phyloP scores from a whole-genome alignment of 2,329 filamentous ascomycete species.

The Aspergillus jensenii region DNA sequence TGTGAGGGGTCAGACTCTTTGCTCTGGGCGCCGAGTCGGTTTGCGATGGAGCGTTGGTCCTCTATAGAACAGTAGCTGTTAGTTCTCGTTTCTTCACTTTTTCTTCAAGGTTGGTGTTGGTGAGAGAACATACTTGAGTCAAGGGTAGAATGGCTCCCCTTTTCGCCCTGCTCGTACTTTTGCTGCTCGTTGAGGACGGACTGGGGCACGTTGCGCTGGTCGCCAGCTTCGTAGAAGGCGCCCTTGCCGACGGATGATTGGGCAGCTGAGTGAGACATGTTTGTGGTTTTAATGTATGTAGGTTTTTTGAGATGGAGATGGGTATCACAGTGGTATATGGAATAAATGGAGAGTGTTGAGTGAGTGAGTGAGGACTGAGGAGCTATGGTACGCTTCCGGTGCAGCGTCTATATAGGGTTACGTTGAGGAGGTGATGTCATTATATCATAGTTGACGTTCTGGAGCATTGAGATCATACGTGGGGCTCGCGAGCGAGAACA shows the following conservation, averaged over 20 bases:
- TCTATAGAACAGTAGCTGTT: conserved; percentile 24
- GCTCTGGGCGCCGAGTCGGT: conserved; percentile 40
- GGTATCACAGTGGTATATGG: not conserved
- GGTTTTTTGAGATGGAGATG: not conserved
- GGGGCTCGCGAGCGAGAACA: conserved; percentile 1
- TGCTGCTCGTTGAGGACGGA: conserved; percentile 53
- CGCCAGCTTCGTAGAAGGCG: conserved; percentile 70
- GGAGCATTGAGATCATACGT: conserved; percentile 22
- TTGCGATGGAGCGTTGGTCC: conserved; percentile 47
- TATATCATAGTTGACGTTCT: conserved; percentile 6
- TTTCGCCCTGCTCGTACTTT: conserved; percentile 70
- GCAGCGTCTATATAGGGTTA: conserved; percentile 1
- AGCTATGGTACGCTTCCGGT: not conserved
- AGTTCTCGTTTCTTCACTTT: not conserved
- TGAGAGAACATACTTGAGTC: conserved; percentile 64
- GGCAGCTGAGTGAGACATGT: conserved; percentile 33
- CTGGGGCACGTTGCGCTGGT: conserved; percentile 67
- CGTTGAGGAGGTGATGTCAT: conserved; percentile 4
- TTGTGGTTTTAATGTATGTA: conserved; percentile 29
- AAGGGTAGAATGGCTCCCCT: conserved; percentile 65
- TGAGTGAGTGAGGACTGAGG: not conserved
- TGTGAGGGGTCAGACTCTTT: conserved; percentile 27
- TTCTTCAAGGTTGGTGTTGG: not conserved
- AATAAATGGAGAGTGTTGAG: not conserved
- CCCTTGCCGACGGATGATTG: conserved; percentile 66